Evolutionary conservation across 2,329 filamentous ascomycete genomes (phyloP), one percentile per base, ranked within the genome.

Genomic region (Colletotrichum euphorbiae): DNA sequence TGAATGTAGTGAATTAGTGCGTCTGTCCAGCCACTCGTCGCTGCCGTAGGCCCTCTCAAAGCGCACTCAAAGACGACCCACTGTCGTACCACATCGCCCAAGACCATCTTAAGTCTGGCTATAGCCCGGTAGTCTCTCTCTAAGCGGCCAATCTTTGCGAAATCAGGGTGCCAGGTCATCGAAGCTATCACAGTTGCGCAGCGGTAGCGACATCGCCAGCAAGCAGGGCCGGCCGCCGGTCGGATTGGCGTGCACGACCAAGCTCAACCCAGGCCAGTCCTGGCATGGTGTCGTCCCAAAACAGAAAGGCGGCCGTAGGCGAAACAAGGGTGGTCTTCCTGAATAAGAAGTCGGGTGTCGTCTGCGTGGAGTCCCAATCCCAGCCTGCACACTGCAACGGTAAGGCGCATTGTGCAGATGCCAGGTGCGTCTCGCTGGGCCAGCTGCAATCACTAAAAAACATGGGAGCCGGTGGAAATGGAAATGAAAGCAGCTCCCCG

Each of bases 81-180:
- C 51, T 51, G 33, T 31, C 46, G 38, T 33, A 24, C 52, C 3
- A 17, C 58, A 43, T 21, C 6, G 9, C 8, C 17, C 33, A 33
- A 42, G n/a, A 19, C 36, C 45, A 19, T 43, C 21, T 48, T 50
- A 13, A 24, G 24, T 58, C 17, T 45, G 38, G 28, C 28, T 28
- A 48, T 50, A 59, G 43, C 31, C 56, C 17, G 19, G 43, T 50
- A 59, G 28, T 57, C 57, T 64, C 17, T 19, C 40, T 64, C 11
- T 17, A 54, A 43, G 45, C 45, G 36, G 60, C 52, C 54, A 64
- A 67, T 64, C 60, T 62, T 52, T 54, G 65, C 54, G 54, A 60
- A 59, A 55, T 55, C 40, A 69, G 48, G 51, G 46, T 17, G 55
- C 66, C 54, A 66, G 40, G 66, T 69, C 66, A 67, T 57, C 21